Conservation (phyloP, 2,329 filamentous ascomycete genomes). For the Dothideomycetidae sp. region DNA sequence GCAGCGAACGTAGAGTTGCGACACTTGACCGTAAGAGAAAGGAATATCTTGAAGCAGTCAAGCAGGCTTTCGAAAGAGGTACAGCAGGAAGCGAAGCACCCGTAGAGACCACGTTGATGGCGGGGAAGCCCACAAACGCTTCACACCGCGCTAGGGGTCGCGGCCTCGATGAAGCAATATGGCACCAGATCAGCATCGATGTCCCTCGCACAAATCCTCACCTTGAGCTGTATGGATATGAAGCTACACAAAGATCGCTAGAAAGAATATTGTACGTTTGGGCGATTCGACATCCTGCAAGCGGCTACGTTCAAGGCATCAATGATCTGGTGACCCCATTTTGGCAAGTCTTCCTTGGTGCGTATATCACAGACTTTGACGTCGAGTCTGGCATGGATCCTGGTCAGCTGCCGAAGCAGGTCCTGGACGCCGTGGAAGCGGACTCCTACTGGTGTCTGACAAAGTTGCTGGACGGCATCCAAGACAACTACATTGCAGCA, state of each 20-base stretch:
- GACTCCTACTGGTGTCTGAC: slow-evolving; percentile 98
- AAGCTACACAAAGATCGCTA: slow-evolving; percentile 84
- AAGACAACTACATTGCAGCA: slow-evolving; percentile 97
- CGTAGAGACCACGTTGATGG: slow-evolving; percentile 8
- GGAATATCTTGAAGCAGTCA: slow-evolving; percentile 88
- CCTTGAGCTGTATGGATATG: slow-evolving; percentile 85
- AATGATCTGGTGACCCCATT: slow-evolving; percentile 97
- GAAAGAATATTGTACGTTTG: slow-evolving; percentile 94
- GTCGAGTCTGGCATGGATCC: slow-evolving; percentile 95
- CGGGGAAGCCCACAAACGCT: slow-evolving; percentile 6
- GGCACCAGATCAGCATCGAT: slow-evolving; percentile 99
- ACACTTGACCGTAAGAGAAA: slow-evolving; percentile 89
- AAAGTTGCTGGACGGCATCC: slow-evolving; percentile 94
- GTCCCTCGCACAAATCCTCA: slow-evolving; percentile 93
- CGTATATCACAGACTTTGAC: slow-evolving; percentile 87
- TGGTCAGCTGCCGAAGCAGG: slow-evolving; percentile 75
- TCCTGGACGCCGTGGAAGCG: slow-evolving; percentile 90
- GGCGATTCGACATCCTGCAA: slow-evolving; percentile 94
- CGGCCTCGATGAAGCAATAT: slow-evolving; percentile 89
- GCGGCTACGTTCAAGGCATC: slow-evolving; percentile 95
- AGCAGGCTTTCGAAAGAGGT: slow-evolving; percentile 47
- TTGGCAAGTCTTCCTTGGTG: slow-evolving; percentile 90
- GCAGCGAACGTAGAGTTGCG: slow-evolving; percentile 77
- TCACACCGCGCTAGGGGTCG: slow-evolving; percentile 48
- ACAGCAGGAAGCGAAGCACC: slow-evolving; percentile 27